Percentiles rank a stretch among this genome's conserved stretches.
Evolutionary conservation across 2,329 filamentous ascomycete genomes (phyloP).

Genomic region (Canariomyces notabilis): DNA sequence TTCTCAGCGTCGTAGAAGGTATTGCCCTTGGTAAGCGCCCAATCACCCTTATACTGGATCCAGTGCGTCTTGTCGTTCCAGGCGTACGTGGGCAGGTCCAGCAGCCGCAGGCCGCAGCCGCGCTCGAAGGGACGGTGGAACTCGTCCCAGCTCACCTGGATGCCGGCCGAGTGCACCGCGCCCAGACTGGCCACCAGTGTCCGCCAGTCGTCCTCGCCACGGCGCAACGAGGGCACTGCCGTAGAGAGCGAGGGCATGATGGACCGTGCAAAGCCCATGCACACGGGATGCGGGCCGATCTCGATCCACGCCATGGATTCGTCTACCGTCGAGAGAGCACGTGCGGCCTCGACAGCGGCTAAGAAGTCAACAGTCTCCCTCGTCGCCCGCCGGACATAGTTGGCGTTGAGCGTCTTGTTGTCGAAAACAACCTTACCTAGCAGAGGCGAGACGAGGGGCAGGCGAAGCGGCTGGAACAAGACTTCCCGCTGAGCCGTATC

Average conservation of each 20-base stretch:
- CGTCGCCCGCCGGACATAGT: slow-evolving; percentile 57
- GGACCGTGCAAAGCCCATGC: slow-evolving; percentile 54
- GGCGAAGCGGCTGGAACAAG: slow-evolving; percentile 40
- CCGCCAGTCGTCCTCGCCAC: slow-evolving; percentile 52
- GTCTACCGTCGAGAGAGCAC: slow-evolving; percentile 44
- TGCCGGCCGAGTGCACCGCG: slow-evolving; percentile 48
- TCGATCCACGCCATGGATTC: slow-evolving; percentile 61
- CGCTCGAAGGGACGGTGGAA: slow-evolving; percentile 58
- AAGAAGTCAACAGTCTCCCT: slow-evolving; percentile 63
- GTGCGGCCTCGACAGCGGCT: slow-evolving; percentile 48
- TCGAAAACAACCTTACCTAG: slow-evolving; percentile 47
- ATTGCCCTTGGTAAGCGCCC: slow-evolving; percentile 61
- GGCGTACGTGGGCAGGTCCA: slow-evolving; percentile 62
- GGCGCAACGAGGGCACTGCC: slow-evolving; percentile 48
- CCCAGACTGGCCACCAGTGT: slow-evolving; percentile 47
- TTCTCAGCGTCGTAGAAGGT: slow-evolving; percentile 27
- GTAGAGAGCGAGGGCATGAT: slow-evolving; percentile 39
- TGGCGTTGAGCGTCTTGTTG: slow-evolving; percentile 39
- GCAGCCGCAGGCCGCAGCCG: slow-evolving; percentile 44
- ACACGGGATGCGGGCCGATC: slow-evolving; percentile 63
- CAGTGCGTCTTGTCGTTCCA: slow-evolving; percentile 71
- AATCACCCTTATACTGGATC: slow-evolving; percentile 57
- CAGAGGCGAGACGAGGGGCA: slow-evolving; percentile 54
- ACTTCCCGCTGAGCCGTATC: slow-evolving; percentile 20
- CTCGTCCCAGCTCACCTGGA: slow-evolving; percentile 61